Percentiles rank a stretch among this genome's conserved stretches.
phyloP scores from a whole-genome alignment of 176 grass and related monocot genomes.

The Luzula sylvatica region DNA sequence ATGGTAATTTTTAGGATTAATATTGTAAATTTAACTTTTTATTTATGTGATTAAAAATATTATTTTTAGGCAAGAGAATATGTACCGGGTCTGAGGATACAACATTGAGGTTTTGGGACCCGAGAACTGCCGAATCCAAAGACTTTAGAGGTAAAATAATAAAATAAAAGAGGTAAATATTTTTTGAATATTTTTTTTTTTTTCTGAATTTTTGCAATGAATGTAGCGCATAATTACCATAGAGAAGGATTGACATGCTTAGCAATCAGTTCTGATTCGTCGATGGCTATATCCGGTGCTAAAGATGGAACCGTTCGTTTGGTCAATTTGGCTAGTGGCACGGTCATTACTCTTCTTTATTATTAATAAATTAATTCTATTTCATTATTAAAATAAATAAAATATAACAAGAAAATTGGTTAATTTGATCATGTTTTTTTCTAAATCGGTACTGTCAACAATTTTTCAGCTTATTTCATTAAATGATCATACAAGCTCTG shows the following conservation, averaged over 20 bases:
- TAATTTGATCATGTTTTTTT: background rate
- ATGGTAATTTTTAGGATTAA: conserved; percentile 67
- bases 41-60: background rate
- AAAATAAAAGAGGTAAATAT: background rate
- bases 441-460: background rate
- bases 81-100: conserved; percentile 82
- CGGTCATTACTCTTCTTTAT: conserved; percentile 27
- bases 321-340: conserved; percentile 64
- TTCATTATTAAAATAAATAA: background rate
- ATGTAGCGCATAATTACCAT: conserved; percentile 71
- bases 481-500: conserved; percentile 43
- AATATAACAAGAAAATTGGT: background rate
- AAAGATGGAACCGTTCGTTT: conserved; percentile 69
- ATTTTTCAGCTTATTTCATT: conserved; percentile 47
- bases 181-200: background rate
- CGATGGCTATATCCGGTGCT: conserved; percentile 54
- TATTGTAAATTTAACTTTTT: no score
- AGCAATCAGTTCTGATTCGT: conserved; percentile 56
- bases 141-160: conserved; percentile 53
- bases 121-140: conserved; percentile 43
- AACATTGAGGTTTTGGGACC: conserved; percentile 90
- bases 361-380: conserved; percentile 6
- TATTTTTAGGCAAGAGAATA: conserved; percentile 65
- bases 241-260: conserved; percentile 83
- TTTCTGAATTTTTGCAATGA: conserved; percentile 3